These are phyloP conservation scores for Diddensiella santjacobensis DNA, from an alignment of 805 yeast genomes.

Conservation along the genomic window DNA sequence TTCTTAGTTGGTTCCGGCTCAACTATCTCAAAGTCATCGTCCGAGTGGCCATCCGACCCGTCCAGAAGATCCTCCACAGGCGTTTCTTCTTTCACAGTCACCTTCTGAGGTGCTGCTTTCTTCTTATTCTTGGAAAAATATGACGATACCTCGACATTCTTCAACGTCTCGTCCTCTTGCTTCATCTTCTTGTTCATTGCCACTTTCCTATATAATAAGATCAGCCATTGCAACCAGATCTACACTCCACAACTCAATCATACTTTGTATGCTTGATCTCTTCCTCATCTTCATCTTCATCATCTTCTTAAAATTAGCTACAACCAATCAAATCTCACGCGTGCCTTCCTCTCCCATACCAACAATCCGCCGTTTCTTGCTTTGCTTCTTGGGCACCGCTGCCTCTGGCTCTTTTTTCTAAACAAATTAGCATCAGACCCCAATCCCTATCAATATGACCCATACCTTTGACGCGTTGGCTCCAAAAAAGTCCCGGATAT, in stretches of 20 bases:
- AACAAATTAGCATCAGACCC: neutral
- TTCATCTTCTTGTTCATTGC: no score
- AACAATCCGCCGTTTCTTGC: constrained; percentile 9
- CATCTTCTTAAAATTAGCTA: no score
- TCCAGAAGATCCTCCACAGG: constrained; percentile 9
- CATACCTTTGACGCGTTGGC: neutral
- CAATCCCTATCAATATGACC: neutral
- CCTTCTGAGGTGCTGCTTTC: neutral
- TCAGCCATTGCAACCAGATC: no score
- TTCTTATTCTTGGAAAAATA: constrained; percentile 14
- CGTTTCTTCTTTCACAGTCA: neutral
- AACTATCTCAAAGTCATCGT: neutral
- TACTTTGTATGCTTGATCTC: neutral
- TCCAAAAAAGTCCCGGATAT: neutral
- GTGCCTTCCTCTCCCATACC: no score
- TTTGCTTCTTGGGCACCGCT: constrained; percentile 5
- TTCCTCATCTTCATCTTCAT: constrained; percentile 6
- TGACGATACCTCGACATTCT: constrained; percentile 13
- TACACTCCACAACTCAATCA: no score
- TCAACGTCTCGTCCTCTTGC: constrained; percentile 7
- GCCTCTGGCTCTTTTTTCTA: neutral
- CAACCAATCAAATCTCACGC: no score
- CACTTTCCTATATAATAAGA: no score
- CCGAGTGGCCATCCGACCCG: constrained; percentile 3
- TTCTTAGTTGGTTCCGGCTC: neutral